Conservation (phyloP, 2,329 filamentous ascomycete genomes). For the Macrophomina phaseolina region DNA sequence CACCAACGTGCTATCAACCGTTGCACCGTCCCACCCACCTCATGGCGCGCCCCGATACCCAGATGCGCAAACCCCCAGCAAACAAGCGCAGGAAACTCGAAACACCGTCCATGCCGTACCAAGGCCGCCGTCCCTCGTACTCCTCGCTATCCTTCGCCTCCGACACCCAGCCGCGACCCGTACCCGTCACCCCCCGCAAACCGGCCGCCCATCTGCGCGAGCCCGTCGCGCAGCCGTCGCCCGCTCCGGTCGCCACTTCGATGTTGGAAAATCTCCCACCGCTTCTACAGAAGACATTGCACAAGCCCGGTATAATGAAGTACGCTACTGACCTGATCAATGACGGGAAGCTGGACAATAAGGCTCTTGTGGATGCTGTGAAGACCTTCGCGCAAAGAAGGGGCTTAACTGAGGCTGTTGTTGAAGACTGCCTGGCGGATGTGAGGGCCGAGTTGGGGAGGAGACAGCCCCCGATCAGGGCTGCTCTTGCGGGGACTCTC, state of each 20-base stretch:
- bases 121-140: neutral
- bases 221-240: too few relatives aligned
- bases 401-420: neutral
- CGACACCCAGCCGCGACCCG: neutral
- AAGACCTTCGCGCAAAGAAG: neutral
- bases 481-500: neutral
- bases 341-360: neutral
- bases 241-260: neutral
- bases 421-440: neutral
- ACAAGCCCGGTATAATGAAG: neutral
- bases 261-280: neutral
- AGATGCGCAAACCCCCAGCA: neutral
- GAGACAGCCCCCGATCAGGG: neutral
- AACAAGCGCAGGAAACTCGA: neutral
- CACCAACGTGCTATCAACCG: too few relatives aligned
- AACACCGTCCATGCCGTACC: neutral
- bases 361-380: neutral
- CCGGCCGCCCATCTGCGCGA: neutral
- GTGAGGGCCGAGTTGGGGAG: neutral
- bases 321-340: neutral
- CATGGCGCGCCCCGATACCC: neutral
- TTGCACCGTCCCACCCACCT: neutral
- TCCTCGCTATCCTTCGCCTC: constrained; percentile 10
- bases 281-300: neutral
- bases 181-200: neutral